These are phyloP conservation scores for Roridomyces roridus DNA, from an alignment of 768 basidiomycete genomes.

Conservation along the genomic window DNA sequence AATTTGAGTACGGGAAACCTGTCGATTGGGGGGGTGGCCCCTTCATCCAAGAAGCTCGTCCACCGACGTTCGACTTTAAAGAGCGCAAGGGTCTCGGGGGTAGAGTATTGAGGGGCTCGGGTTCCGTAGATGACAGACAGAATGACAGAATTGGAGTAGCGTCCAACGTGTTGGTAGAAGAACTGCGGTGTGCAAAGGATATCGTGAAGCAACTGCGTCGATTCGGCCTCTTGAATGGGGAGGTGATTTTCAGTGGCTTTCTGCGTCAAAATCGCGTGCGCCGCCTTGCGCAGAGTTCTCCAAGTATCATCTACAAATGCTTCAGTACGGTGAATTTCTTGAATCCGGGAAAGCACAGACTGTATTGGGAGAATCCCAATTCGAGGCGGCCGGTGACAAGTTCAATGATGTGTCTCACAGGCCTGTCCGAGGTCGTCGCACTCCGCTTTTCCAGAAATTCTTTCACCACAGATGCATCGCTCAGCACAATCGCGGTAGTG, in stretches of 20 bases:
- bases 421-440: conserved; percentile 31
- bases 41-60: not conserved
- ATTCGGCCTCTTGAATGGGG: conserved; percentile 32
- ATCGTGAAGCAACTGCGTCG: conserved; percentile 36
- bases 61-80: conserved; percentile 2
- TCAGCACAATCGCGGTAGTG: conserved; percentile 30
- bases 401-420: conserved; percentile 25
- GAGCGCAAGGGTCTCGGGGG: conserved; percentile 6
- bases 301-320: conserved; percentile 11
- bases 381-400: conserved; percentile 17
- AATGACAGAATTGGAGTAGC: conserved; percentile 16
- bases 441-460: conserved; percentile 36
- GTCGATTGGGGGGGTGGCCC: conserved; percentile 21
- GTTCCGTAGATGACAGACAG: conserved; percentile 19
- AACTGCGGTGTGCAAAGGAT: conserved; percentile 30
- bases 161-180: conserved; percentile 5
- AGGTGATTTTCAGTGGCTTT: conserved; percentile 25
- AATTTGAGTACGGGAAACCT: conserved; percentile 21
- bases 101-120: conserved; percentile 12
- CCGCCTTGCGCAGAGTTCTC: conserved; percentile 21
- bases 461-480: conserved; percentile 25
- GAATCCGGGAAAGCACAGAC: too few relatives aligned
- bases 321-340: conserved; percentile 10
- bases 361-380: too few relatives aligned
- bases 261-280: conserved; percentile 25